A percentile compares a stretch with the other conserved stretches of the same genome.
Conservation (phyloP, 768 basidiomycete genomes). For the Xanthoconium stramineum region DNA sequence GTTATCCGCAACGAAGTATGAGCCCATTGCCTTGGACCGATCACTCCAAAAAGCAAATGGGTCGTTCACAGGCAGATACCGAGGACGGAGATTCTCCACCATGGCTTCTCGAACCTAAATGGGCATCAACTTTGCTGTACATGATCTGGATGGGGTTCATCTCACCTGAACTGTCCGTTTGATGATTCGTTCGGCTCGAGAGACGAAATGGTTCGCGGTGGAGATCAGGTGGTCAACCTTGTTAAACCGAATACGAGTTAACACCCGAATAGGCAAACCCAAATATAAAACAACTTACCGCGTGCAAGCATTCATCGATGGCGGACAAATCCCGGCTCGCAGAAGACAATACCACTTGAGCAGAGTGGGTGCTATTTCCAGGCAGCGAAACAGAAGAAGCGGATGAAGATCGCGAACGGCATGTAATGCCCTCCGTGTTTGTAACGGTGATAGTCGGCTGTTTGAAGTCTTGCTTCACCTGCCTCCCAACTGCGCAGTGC, state of each 20-base stretch:
- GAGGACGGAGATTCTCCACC: conserved; percentile 41
- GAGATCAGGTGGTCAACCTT: conserved; percentile 58
- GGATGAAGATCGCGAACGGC: conserved; percentile 11
- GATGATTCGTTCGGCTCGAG: conserved; percentile 55
- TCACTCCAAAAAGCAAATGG: conserved; percentile 20
- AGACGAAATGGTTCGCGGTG: conserved; percentile 52
- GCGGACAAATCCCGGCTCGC: conserved; percentile 54
- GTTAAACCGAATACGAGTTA: conserved; percentile 1
- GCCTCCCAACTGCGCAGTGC: conserved; percentile 38
- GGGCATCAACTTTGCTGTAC: not conserved
- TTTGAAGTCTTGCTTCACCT: conserved; percentile 29
- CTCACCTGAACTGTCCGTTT: conserved; percentile 54
- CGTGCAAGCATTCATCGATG: conserved; percentile 51
- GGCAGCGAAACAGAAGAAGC: conserved; percentile 19
- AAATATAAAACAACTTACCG: conserved; percentile 39
- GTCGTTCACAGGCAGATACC: conserved; percentile 21
- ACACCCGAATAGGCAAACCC: conserved; percentile 4
- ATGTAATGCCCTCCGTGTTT: conserved; percentile 20
- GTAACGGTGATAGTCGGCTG: conserved; percentile 22
- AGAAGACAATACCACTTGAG: conserved; percentile 48
- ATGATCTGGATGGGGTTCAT: not conserved
- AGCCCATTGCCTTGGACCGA: not conserved
- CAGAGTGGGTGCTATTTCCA: conserved; percentile 40
- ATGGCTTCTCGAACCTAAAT: conserved; percentile 48
- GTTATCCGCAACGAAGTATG: not conserved